A percentile compares a stretch with the other conserved stretches of the same genome.
Conservation (phyloP, 352 stramenopile genomes). For the Pythium pyrilobum region DNA sequence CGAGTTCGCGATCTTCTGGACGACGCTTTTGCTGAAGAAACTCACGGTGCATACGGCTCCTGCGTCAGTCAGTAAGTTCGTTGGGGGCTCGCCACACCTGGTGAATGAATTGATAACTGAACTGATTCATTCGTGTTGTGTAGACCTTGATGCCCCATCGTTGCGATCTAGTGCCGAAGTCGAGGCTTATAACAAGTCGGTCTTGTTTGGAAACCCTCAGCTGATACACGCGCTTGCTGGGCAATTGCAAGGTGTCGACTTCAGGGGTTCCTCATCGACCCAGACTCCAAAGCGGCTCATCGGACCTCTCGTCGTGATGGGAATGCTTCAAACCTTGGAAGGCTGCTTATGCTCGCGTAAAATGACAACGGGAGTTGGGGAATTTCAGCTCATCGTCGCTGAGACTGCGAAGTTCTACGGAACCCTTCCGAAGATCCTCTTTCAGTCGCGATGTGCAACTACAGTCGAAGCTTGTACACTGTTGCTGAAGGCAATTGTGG, state of each 20-base stretch:
- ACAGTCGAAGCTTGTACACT: conserved; percentile 87
- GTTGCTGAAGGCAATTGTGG: conserved; percentile 88
- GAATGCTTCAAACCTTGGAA: conserved; percentile 89
- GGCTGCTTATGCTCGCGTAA: conserved; percentile 83
- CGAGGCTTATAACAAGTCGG: conserved; percentile 67
- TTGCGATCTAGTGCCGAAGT: conserved; percentile 64
- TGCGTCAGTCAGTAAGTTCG: conserved; percentile 40
- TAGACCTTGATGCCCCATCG: conserved; percentile 44
- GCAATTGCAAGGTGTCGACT: conserved; percentile 52
- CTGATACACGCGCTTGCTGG: conserved; percentile 57
- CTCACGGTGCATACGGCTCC: conserved; percentile 48
- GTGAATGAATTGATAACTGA: not conserved
- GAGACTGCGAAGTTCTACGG: conserved; percentile 74
- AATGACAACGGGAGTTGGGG: conserved; percentile 74
- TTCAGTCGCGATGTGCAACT: conserved; percentile 86
- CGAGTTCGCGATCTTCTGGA: conserved; percentile 87
- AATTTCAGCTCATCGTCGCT: conserved; percentile 59
- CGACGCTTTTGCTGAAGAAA: conserved; percentile 56
- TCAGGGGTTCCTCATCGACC: conserved; percentile 26
- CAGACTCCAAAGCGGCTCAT: conserved; percentile 11
- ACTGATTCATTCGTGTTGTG: too few species aligned
- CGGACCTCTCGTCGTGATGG: conserved; percentile 89
- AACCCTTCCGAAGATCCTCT: conserved; percentile 82
- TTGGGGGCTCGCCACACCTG: not conserved
- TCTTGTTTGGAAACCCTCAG: conserved; percentile 70